A percentile compares a stretch with the other conserved stretches of the same genome.
phyloP scores from a whole-genome alignment of 257 asterid genomes.

The Nicotiana obtusifolia region DNA sequence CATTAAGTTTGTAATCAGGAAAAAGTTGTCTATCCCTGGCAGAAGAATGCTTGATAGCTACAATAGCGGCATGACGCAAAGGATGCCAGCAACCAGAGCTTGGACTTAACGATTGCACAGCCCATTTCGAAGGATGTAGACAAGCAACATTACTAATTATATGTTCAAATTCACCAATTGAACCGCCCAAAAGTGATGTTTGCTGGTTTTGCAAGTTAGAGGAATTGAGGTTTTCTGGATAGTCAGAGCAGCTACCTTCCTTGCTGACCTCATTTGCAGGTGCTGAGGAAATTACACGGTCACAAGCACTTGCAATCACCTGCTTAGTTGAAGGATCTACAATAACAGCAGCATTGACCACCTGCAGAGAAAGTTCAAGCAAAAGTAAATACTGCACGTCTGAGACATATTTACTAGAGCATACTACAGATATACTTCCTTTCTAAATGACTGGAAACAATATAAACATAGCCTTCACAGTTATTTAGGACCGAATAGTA shows the following conservation, averaged over 20 bases:
- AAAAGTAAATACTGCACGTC: background rate
- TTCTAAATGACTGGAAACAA: too few relatives aligned
- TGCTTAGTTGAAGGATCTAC: conserved; percentile 77
- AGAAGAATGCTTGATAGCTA: conserved; percentile 72
- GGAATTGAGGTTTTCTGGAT: conserved; percentile 22
- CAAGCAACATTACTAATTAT: conserved; percentile 43
- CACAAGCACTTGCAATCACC: conserved; percentile 71
- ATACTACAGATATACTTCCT: background rate
- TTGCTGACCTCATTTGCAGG: conserved; percentile 16
- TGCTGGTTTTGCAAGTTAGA: conserved; percentile 18
- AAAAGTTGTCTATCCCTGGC: conserved; percentile 62
- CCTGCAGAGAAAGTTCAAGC: conserved; percentile 30
- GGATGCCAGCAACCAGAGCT: conserved; percentile 59
- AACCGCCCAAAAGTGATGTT: conserved; percentile 9
- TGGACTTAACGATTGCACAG: conserved; percentile 29
- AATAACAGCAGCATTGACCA: conserved; percentile 83
- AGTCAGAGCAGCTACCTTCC: conserved; percentile 20
- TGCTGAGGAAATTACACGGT: conserved; percentile 33
- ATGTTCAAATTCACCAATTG: conserved; percentile 17
- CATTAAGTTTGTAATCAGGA: conserved; percentile 30
- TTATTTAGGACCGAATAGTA: too few relatives aligned
- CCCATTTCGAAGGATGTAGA: conserved; percentile 74
- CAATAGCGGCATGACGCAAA: conserved; percentile 78
- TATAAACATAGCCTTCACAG: too few relatives aligned
- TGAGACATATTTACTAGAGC: background rate